Base-by-base conservation (phyloP, 768 basidiomycete genomes). In the Sutorius australiensis region DNA sequence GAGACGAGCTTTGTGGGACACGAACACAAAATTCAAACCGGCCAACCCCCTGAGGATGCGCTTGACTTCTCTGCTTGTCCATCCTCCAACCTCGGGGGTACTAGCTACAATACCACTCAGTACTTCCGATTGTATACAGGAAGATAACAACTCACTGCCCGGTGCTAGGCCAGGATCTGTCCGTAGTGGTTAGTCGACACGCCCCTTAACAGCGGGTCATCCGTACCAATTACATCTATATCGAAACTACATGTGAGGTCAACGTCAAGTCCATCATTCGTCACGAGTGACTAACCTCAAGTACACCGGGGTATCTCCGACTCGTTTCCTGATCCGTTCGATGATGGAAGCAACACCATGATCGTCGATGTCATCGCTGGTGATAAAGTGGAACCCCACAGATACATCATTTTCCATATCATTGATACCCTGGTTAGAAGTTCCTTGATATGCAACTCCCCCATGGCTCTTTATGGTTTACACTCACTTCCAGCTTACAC, bases 351-450 rank as follows among this genome's bases (percentile, higher is more conserved):
- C 62, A 27, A 89, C 74, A 3, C 92, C 92, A 36, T 86, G 57
- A 53, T 92, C 88, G 56, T 94, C 92, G 46, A 94, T 84, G 55
- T 93, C 92, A 56, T 90, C 88, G 11, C 84, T 82, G 6, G 84
- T 80, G 51, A 95, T 83, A 47, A 92, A 66, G 58, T 89, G 78
- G 67, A 94, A 94, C 16, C 92, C 92, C 47, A 86, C 83, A 1
- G 76, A 71, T 53, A 75, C 72, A 66, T 95, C 92, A 61, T 87
- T 79, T 48, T 79, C 77, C 10, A 92, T 69, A 16, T 69, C 68
- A 27, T 21, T 31, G 1, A 61, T 43, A 10, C 60, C 60, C 69
- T 69, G 36, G 16, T 48, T 36, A 13, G 24, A 36, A 28, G 10
- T 40, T 14, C 5, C 5, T 62, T 31, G 27, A 24, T 1, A 28